Evolutionary conservation across 495 filamentous ascomycete species (phyloP).

Genomic region (Podospora comata): DNA sequence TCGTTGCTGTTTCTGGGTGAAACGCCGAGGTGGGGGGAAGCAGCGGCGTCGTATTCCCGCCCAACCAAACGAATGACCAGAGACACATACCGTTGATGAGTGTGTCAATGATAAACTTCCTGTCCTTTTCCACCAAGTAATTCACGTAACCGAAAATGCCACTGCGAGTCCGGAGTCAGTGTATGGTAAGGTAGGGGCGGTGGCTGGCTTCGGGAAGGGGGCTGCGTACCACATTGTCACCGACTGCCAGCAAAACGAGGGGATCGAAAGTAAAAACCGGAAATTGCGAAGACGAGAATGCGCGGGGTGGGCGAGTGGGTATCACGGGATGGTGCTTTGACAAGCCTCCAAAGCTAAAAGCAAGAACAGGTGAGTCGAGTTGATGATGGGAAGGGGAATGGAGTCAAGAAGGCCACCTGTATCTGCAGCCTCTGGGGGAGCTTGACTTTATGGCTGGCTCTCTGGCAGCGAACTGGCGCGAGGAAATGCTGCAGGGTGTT

Average conservation of each 20-base stretch:
- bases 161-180: constrained; percentile 45
- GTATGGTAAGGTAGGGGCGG: background rate
- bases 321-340: constrained; percentile 1
- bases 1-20: background rate
- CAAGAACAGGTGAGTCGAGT: constrained; percentile 1
- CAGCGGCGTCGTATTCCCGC: constrained; percentile 1
- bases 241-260: constrained; percentile 27
- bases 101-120: constrained; percentile 89
- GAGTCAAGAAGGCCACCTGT: constrained; percentile 13
- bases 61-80: constrained; percentile 11
- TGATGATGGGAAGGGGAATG: constrained; percentile 12
- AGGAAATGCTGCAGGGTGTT: constrained; percentile 21
- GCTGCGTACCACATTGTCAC: constrained; percentile 37
- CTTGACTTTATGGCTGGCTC: constrained; percentile 27
- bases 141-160: constrained; percentile 99
- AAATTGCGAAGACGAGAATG: background rate
- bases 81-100: constrained; percentile 78
- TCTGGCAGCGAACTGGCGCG: background rate
- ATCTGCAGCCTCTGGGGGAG: constrained; percentile 16
- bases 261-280: constrained; percentile 13
- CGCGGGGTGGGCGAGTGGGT: background rate
- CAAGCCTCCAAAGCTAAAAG: constrained; percentile 2
- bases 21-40: constrained; percentile 22
- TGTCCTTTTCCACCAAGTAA: constrained; percentile 90
- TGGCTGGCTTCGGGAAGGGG: constrained; percentile 9